Evolutionary conservation across 2,329 filamentous ascomycete species (phyloP).

Genomic region (Arthrobotrys iridis): DNA sequence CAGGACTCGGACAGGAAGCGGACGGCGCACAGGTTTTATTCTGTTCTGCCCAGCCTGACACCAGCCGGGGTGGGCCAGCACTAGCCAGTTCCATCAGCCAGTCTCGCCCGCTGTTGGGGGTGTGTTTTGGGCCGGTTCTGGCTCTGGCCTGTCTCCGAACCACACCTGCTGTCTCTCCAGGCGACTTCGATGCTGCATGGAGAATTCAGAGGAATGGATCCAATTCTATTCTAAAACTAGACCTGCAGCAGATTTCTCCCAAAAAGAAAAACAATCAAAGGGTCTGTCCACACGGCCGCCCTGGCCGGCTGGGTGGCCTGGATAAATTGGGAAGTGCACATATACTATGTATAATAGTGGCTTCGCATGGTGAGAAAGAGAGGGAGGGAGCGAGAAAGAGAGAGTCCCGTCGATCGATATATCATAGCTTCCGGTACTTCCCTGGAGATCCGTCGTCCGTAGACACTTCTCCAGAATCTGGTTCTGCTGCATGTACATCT

Average conservation of each 20-base stretch:
- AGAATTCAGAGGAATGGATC: constrained; percentile 41
- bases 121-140: constrained; percentile 15
- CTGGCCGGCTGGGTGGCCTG: constrained; percentile 42
- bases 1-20: constrained; percentile 24
- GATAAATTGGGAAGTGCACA: constrained; percentile 48
- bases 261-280: constrained; percentile 23
- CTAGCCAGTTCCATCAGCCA: constrained; percentile 8
- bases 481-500: constrained; percentile 15
- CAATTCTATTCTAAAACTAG: constrained; percentile 53
- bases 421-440: constrained; percentile 34
- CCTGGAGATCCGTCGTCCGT: constrained; percentile 14
- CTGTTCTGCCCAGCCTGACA: constrained; percentile 23
- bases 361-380: constrained; percentile 33
- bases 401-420: constrained; percentile 34
- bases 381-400: too few relatives aligned
- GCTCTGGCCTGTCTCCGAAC: constrained; percentile 20
- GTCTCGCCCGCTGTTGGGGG: constrained; percentile 19
- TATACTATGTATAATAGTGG: too few relatives aligned
- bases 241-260: constrained; percentile 29
- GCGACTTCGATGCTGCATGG: constrained; percentile 54
- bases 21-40: constrained; percentile 50
- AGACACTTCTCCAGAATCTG: constrained; percentile 14
- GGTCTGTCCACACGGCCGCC: constrained; percentile 48
- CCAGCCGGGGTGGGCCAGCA: constrained; percentile 19
- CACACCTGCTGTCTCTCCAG: constrained; percentile 46